phyloP scores from a whole-genome alignment of 805 yeast genomes.

The Isabelozyma pseudorhagii region DNA sequence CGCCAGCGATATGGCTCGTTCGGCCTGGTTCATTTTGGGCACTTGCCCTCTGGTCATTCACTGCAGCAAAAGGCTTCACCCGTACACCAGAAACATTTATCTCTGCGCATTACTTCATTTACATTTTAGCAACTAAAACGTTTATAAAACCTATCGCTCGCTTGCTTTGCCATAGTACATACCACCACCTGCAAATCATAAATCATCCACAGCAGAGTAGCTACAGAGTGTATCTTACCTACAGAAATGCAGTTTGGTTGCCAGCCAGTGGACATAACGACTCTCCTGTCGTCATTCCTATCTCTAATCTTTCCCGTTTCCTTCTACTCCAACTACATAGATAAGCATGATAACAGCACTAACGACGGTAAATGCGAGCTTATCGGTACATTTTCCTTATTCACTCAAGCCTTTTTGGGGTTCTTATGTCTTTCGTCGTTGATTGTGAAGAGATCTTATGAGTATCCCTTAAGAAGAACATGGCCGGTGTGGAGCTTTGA shows the following conservation, averaged over 20 bases:
- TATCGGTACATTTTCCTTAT: constrained; percentile 81
- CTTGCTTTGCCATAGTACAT: too few species aligned
- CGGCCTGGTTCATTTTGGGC: too few species aligned
- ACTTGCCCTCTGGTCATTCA: too few species aligned
- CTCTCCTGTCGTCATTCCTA: constrained; percentile 1
- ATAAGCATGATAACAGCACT: constrained; percentile 1
- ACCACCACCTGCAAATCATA: too few species aligned
- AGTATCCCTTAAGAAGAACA: constrained; percentile 76
- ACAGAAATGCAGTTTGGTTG: background rate
- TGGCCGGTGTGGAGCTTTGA: constrained; percentile 89
- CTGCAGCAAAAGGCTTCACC: too few species aligned
- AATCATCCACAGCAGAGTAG: too few species aligned
- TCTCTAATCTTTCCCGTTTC: constrained; percentile 1
- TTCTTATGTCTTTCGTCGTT: constrained; percentile 70
- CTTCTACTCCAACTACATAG: background rate
- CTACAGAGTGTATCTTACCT: too few species aligned
- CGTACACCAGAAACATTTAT: too few species aligned
- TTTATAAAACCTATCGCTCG: too few species aligned
- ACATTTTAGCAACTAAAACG: too few species aligned
- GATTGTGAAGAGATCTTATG: constrained; percentile 72
- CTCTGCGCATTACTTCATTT: too few species aligned
- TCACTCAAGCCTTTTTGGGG: constrained; percentile 77
- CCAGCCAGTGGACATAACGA: background rate
- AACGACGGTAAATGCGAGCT: constrained; percentile 39
- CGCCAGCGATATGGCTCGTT: too few species aligned